Percentiles rank a stretch among this genome's conserved stretches.
Conservation (phyloP, 2,329 filamentous ascomycete species). For the Talaromyces atroroseus region DNA sequence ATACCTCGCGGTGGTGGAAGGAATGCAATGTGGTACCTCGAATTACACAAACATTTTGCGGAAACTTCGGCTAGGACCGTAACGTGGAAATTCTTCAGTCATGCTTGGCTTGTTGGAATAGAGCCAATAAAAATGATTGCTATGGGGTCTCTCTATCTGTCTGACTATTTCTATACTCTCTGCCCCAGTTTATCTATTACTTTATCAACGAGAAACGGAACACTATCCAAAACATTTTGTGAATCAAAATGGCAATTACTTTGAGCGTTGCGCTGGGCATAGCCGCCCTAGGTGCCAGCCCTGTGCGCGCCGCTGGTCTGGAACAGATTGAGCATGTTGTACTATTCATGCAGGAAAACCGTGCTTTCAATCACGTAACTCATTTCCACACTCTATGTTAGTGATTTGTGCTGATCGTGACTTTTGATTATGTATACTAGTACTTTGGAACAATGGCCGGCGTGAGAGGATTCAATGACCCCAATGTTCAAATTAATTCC, state of each 20-base stretch:
- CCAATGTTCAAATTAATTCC: slow-evolving; percentile 49
- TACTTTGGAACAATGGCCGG: slow-evolving; percentile 55
- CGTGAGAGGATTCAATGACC: slow-evolving; percentile 52
- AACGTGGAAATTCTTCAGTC: not conserved
- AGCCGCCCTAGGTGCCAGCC: slow-evolving; percentile 13
- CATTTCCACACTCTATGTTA: not conserved
- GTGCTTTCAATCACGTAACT: slow-evolving; percentile 34
- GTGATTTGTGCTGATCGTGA: not conserved
- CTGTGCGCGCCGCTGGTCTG: slow-evolving; percentile 20
- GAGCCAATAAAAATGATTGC: not conserved
- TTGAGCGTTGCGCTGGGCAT: slow-evolving; percentile 5
- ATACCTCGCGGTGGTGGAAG: slow-evolving; percentile 1
- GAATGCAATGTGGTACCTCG: not conserved
- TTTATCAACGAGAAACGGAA: not conserved
- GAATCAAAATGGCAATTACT: slow-evolving; percentile 5
- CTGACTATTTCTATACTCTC: not conserved
- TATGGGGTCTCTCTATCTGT: not conserved
- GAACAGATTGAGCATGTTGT: slow-evolving; percentile 53
- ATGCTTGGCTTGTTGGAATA: not conserved
- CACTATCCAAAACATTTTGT: not conserved
- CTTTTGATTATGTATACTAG: slow-evolving; percentile 25
- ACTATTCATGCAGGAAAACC: slow-evolving; percentile 53
- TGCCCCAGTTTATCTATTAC: not conserved
- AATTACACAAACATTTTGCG: not conserved
- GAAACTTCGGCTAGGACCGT: not conserved